Evolutionary conservation across 2,329 filamentous ascomycete genomes (phyloP).

Genomic region (Aspergillus clavatus): DNA sequence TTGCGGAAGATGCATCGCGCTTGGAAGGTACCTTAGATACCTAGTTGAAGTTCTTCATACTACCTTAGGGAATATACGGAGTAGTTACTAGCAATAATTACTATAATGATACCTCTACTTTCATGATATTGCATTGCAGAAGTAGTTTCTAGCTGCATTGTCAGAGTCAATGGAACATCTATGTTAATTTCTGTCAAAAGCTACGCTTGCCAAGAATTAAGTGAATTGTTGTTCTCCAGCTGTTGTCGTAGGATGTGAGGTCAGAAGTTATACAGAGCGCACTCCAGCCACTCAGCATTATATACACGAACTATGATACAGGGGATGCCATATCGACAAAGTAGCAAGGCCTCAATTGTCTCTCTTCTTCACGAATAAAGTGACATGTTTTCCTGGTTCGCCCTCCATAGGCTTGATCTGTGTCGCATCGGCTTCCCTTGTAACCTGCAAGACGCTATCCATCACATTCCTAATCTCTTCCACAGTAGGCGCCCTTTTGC

Average conservation of each 20-base stretch:
- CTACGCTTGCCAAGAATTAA: too few species aligned
- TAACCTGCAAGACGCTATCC: constrained; percentile 44
- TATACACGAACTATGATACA: constrained; percentile 8
- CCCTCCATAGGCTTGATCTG: constrained; percentile 42
- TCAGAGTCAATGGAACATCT: too few species aligned
- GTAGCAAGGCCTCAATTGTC: constrained; percentile 6
- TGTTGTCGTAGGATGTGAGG: too few species aligned
- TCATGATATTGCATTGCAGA: too few species aligned
- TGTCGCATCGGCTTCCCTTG: constrained; percentile 40
- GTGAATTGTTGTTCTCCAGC: too few species aligned
- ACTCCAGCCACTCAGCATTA: constrained; percentile 5
- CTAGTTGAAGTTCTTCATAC: too few species aligned
- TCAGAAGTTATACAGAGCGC: too few species aligned
- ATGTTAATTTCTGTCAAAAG: too few species aligned
- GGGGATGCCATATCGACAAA: background rate
- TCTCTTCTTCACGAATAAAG: constrained; percentile 35
- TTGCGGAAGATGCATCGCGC: constrained; percentile 27
- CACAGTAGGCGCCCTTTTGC: constrained; percentile 54
- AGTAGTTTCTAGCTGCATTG: too few species aligned
- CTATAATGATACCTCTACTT: too few species aligned
- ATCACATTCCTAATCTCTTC: constrained; percentile 61
- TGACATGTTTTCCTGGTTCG: constrained; percentile 34
- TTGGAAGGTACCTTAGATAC: background rate
- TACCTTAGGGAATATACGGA: too few species aligned
- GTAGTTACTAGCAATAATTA: too few species aligned